A percentile compares a stretch with the other conserved stretches of the same genome.
phyloP scores from a whole-genome alignment of 495 filamentous ascomycete species.

The Hypoxylon perforatum region DNA sequence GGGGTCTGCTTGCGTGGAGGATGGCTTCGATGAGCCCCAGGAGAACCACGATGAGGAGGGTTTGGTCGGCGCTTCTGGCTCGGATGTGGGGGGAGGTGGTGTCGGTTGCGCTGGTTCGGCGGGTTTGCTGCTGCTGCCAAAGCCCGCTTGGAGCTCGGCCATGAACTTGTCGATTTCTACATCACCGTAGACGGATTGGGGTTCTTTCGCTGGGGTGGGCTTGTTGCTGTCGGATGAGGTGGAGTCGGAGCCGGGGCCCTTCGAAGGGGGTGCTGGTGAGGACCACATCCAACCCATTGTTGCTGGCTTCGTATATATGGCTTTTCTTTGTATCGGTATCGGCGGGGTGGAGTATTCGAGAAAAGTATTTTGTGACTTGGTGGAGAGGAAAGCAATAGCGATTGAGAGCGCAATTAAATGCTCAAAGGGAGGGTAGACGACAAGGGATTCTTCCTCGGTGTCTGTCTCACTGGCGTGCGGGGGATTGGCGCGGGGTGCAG shows the following conservation, averaged over 20 bases:
- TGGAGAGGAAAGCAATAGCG: background rate
- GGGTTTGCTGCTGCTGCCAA: conserved; percentile 25
- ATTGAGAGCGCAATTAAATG: conserved; percentile 9
- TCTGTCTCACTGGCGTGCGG: conserved; percentile 11
- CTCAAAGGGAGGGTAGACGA: background rate
- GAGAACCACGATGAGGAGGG: conserved; percentile 29
- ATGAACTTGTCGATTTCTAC: conserved; percentile 57
- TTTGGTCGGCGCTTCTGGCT: conserved; percentile 23
- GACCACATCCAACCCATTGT: conserved; percentile 67
- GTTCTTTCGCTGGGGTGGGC: conserved; percentile 27
- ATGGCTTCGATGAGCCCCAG: conserved; percentile 24
- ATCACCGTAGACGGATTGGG: conserved; percentile 45
- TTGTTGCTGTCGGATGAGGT: conserved; percentile 18
- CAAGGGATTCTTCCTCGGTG: conserved; percentile 2
- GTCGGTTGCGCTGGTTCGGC: background rate
- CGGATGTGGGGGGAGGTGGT: conserved; percentile 14
- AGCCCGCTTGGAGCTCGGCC: conserved; percentile 50
- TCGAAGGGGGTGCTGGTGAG: conserved; percentile 36
- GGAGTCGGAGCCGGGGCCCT: conserved; percentile 22
- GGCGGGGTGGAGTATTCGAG: conserved; percentile 3
- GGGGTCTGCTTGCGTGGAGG: conserved; percentile 7
- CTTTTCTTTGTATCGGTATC: conserved; percentile 10
- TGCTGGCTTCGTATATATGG: conserved; percentile 28
- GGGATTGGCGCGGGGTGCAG: conserved; percentile 35
- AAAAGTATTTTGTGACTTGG: conserved; percentile 19